These are phyloP conservation scores for Colletotrichum tabaci DNA, from an alignment of 2,329 filamentous ascomycete genomes.

Conservation along the genomic window DNA sequence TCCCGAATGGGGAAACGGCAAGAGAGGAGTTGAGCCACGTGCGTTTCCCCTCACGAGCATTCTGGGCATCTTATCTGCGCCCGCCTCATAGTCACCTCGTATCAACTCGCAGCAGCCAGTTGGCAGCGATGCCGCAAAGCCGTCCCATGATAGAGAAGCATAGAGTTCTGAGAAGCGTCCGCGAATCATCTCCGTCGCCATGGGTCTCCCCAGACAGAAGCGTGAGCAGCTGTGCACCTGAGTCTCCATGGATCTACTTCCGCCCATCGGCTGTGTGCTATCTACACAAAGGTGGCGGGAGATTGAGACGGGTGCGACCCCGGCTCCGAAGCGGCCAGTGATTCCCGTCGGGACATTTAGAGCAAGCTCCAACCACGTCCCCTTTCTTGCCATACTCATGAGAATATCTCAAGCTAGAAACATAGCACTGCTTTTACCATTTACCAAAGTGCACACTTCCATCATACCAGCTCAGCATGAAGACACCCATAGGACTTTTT, in stretches of 20 bases:
- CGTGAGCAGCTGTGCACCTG: constrained; percentile 16
- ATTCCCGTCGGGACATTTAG: constrained; percentile 4
- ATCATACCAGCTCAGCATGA: constrained; percentile 24
- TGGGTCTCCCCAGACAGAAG: not conserved
- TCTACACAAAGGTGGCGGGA: not conserved
- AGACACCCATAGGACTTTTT: constrained; percentile 13
- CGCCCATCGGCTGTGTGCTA: constrained; percentile 32
- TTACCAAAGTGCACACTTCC: not conserved
- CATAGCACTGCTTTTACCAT: not conserved
- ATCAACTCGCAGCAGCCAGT: not conserved
- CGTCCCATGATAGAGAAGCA: not conserved
- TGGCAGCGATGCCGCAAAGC: constrained; percentile 1
- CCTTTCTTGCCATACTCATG: not conserved
- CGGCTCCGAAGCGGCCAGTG: constrained; percentile 21
- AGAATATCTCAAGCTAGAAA: not conserved
- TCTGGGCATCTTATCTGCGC: constrained; percentile 25
- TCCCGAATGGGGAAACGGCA: constrained; percentile 7
- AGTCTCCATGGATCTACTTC: constrained; percentile 35
- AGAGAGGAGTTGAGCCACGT: constrained; percentile 3
- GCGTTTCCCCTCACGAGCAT: constrained; percentile 14
- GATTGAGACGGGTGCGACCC: constrained; percentile 5
- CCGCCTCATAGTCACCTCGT: not conserved
- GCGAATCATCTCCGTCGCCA: constrained; percentile 13
- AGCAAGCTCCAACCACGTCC: not conserved
- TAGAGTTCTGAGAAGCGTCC: not conserved